Conservation (phyloP, 805 yeast species). For the Sugiyamaella mastotermitis region DNA sequence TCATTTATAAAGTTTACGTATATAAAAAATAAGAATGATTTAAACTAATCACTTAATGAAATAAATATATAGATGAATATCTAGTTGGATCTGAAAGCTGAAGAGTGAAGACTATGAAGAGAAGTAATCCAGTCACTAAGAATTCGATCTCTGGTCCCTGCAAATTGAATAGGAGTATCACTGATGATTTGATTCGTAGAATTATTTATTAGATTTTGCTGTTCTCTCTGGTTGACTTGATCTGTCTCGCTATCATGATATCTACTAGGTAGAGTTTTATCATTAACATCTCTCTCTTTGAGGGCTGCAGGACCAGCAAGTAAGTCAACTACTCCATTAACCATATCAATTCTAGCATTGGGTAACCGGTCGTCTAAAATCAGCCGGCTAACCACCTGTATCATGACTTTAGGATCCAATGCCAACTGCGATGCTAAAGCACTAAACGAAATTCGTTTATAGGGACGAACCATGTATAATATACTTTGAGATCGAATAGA, state of each 20-base stretch:
- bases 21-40: too few species aligned
- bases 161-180: too few species aligned
- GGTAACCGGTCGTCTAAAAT: conserved; percentile 26
- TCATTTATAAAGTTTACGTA: too few species aligned
- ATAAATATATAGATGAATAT: too few species aligned
- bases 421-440: conserved; percentile 22
- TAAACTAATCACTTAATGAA: too few species aligned
- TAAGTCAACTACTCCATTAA: conserved; percentile 6
- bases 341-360: conserved; percentile 26
- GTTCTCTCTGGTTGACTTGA: conserved; percentile 10
- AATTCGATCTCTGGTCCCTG: too few species aligned
- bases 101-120: too few species aligned
- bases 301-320: neutral
- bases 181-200: too few species aligned
- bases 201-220: conserved; percentile 11
- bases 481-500: conserved; percentile 26
- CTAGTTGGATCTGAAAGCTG: too few species aligned
- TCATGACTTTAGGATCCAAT: conserved; percentile 17
- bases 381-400: conserved; percentile 21
- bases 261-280: conserved; percentile 8
- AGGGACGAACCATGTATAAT: conserved; percentile 28
- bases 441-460: conserved; percentile 23
- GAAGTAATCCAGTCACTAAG: too few species aligned
- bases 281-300: neutral
- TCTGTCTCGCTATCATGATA: conserved; percentile 10